Base-by-base conservation (phyloP, 805 yeast species). In the Ogataea populi-albae region DNA sequence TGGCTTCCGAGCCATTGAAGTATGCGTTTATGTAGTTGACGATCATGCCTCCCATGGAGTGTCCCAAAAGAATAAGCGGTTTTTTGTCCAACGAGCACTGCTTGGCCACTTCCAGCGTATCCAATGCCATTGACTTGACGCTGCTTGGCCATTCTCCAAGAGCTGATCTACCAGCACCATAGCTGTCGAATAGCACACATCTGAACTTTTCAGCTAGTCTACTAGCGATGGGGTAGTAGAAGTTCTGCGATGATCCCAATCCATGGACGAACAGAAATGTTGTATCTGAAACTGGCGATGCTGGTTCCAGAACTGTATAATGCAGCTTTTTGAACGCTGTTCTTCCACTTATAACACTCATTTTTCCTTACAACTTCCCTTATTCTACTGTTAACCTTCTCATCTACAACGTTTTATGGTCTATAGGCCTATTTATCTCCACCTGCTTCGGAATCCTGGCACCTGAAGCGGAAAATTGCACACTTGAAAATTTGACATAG, bases 11-110 rank as follows among this genome's bases (percentile, higher is more conserved):
- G 1, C 32, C 38, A 17, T 37, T 33, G 35, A 34, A 30, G 20
- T 26, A 18, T 17, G 33, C 18, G 16, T 34, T 37, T 23, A 44
- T 27, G 20, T 41, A 35, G 23, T 44, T 44, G 22, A 41, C 40
- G 17, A 44, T 35, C 43, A 44, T 32, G 2, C 48, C 48, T 5
- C 48, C 48, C 48, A 44, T 44, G 4, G 48, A 44, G 25, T 38
- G 43, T 1, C 48, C 48, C 11, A 44, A 41, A 11, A 44, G 34
- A 6, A 41, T 30, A 3, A 44, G 14, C 2, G 43, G 43, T 17
- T 33, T n/a, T 4, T 23, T 26, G 18, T 23, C 31, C 24, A 41
- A 30, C 4, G 35, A 38, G 28, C 39, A 33, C 14, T 34, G 39
- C 15, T 38, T 24, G 12, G 41, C 41, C 26, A 44, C 41, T 15